Evolutionary conservation across 345 rosid species (phyloP), one percentile per base, ranked within the genome.

Genomic region (Brassica incana): DNA sequence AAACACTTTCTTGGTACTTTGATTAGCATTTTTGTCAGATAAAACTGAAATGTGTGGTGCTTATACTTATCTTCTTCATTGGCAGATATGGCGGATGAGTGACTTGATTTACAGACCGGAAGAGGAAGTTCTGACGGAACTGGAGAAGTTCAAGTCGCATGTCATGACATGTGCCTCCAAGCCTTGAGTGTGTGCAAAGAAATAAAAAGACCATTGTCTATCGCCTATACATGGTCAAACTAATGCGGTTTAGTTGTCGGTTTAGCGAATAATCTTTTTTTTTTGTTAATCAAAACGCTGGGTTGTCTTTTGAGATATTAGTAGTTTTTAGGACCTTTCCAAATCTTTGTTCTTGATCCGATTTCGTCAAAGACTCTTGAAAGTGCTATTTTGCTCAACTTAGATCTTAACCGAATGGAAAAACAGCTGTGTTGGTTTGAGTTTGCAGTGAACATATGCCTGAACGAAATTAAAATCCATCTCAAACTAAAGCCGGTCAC

Each of bases 51-150:
- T 68, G 9, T 23, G 78, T 25, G 33, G 40, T 59, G 23, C 12
- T 74, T 35, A 68, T 68, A 36, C 35, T 36, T 6, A 48, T 63
- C 64, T 69, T 77, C 7, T 71, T 60, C 6, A 15, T 8, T 69
- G 67, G 79, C 87, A 93, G 99, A 90, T 95, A 87, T 93, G 98
- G 99, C 87, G 98, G 20, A 95, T 95, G 98, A 95, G 89, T 63
- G 98, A 95, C 86, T 81, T 95, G 89, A 82, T 95, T 78, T 95
- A 93, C 84, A 83, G 98, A 79, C 98, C 99, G 0, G 95, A 95
- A 69, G 98, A 95, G 33, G 99, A 95, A 85, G 98, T 95, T 6
- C 67, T 95, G 82, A 84, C 87, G 9, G 99, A 95, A 88, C 88
- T 96, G 63, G 97, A 93, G 86, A 93, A 92, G 87, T 93, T 93